Conservation (phyloP, 2,329 filamentous ascomycete species). For the Gaeumannomyces sp. region DNA sequence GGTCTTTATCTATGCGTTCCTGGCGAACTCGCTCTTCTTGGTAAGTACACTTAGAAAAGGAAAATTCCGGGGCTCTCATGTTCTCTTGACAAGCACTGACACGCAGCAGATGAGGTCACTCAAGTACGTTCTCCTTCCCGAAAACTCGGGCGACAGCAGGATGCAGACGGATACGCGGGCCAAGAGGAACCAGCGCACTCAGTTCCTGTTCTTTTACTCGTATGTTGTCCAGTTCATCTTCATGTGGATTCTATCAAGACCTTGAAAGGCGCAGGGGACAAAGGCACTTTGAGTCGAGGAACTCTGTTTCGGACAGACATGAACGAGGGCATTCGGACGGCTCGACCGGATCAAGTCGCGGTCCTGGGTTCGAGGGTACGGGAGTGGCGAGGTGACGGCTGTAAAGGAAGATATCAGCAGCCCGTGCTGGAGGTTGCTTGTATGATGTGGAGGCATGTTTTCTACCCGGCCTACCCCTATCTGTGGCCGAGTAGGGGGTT, state of each 20-base stretch:
- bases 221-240: conserved; percentile 91
- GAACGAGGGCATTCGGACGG: neutral
- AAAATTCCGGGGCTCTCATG: neutral
- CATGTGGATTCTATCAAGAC: conserved; percentile 69
- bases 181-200: conserved; percentile 80
- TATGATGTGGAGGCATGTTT: neutral
- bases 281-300: neutral
- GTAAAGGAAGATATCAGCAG: too few relatives aligned
- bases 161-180: conserved; percentile 70
- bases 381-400: too few relatives aligned
- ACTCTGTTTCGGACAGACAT: neutral
- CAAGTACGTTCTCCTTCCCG: conserved; percentile 90
- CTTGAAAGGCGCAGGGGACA: conserved; percentile 22
- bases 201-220: conserved; percentile 90
- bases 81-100: neutral
- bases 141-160: conserved; percentile 61
- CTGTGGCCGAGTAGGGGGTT: neutral
- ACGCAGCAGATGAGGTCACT: conserved; percentile 74
- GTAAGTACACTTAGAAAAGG: conserved; percentile 43
- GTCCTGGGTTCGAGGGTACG: neutral
- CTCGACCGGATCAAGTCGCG: neutral
- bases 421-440: neutral
- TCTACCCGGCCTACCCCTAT: neutral
- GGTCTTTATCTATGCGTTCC: conserved; percentile 85
- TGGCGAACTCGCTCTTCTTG: conserved; percentile 92